These are phyloP conservation scores for Neofusicoccum sp. DNA, from an alignment of 2,329 filamentous ascomycete genomes.

Conservation along the genomic window DNA sequence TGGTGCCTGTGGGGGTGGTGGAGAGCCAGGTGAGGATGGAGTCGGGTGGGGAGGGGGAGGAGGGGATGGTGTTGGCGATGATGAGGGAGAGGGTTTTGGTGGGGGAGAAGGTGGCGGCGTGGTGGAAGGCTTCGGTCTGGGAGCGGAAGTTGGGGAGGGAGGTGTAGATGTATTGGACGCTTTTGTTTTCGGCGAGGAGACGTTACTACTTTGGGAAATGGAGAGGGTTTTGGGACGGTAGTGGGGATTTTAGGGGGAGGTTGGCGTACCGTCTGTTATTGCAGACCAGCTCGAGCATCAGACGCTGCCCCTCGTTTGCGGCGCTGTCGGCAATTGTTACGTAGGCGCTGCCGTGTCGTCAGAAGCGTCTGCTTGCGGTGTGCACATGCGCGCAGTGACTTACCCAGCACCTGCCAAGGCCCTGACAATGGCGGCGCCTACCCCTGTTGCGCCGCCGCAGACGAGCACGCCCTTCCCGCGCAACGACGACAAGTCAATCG, in stretches of 20 bases:
- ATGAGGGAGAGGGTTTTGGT: slow-evolving; percentile 29
- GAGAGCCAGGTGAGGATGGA: slow-evolving; percentile 20
- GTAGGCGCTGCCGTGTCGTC: slow-evolving; percentile 22
- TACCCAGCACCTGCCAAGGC: slow-evolving; percentile 28
- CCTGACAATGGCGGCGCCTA: slow-evolving; percentile 25
- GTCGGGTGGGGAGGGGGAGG: background rate
- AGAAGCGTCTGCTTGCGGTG: background rate
- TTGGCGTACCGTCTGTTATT: slow-evolving; percentile 21
- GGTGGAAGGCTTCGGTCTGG: slow-evolving; percentile 32
- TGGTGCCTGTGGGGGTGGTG: background rate
- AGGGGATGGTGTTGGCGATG: slow-evolving; percentile 32
- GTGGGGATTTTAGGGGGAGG: background rate
- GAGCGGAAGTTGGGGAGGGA: slow-evolving; percentile 29
- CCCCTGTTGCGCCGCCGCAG: slow-evolving; percentile 29
- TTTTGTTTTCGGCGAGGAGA: background rate
- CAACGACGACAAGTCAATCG: slow-evolving; percentile 10
- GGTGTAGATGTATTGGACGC: slow-evolving; percentile 29
- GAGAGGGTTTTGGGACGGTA: background rate
- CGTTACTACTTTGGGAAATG: background rate
- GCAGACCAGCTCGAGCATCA: slow-evolving; percentile 17
- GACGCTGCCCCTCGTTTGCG: slow-evolving; percentile 19
- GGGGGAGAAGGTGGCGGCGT: slow-evolving; percentile 25
- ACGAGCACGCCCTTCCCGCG: slow-evolving; percentile 27
- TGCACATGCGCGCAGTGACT: background rate
- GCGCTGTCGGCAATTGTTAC: slow-evolving; percentile 29